Evolutionary conservation across 163 green algal genomes (phyloP).

Genomic region (Scenedesmus sp.): DNA sequence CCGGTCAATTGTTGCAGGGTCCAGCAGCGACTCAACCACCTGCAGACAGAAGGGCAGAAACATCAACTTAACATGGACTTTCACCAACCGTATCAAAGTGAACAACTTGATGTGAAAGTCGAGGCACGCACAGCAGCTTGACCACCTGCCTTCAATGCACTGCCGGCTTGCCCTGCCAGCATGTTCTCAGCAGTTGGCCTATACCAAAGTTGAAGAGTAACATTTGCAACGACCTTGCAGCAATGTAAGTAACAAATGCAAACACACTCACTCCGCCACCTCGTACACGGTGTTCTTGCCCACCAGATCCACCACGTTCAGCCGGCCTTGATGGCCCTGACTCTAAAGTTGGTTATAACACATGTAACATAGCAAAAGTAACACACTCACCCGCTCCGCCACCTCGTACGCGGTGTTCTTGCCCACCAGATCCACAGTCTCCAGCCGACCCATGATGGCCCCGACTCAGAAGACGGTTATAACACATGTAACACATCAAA

Average conservation of each 20-base stretch:
- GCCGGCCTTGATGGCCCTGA: constrained; percentile 58
- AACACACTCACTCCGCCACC: constrained; percentile 65
- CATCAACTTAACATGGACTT: too few species aligned
- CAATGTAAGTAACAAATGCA: neutral
- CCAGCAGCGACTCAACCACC: too few species aligned
- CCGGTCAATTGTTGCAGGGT: too few species aligned
- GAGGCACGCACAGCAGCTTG: too few species aligned
- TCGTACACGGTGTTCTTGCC: constrained; percentile 65
- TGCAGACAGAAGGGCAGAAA: too few species aligned
- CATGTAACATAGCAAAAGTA: neutral
- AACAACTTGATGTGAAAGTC: too few species aligned
- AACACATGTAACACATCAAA: too few species aligned
- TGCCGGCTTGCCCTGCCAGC: too few species aligned
- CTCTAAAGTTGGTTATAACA: neutral
- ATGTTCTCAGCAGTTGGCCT: too few species aligned
- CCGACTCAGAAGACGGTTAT: neutral
- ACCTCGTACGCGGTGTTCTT: constrained; percentile 66
- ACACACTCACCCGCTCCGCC: constrained; percentile 65
- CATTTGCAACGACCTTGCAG: neutral
- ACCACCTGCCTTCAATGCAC: too few species aligned
- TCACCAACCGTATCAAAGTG: too few species aligned
- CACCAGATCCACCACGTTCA: constrained; percentile 52
- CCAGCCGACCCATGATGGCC: constrained; percentile 69
- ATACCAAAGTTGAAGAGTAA: too few species aligned
- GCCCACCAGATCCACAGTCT: constrained; percentile 71